These are phyloP conservation scores for Helotiales sp. DNA, from an alignment of 2,329 filamentous ascomycete species.

Conservation along the genomic window DNA sequence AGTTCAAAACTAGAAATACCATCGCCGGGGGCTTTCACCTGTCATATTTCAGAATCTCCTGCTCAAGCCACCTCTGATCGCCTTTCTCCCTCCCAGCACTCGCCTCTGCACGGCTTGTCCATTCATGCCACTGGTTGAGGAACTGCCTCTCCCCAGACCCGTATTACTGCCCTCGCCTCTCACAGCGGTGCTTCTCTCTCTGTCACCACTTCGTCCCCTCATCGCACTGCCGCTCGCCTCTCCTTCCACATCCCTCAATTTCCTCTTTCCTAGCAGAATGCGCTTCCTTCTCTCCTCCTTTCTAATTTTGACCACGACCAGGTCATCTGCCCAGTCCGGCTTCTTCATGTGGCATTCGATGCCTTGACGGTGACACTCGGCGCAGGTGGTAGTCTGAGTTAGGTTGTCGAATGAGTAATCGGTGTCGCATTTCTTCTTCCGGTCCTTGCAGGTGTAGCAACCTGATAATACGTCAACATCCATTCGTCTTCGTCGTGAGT, in stretches of 20 bases:
- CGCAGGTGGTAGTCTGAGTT: neutral
- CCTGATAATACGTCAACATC: neutral
- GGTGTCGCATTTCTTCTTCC: conserved; percentile 16
- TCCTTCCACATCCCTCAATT: neutral
- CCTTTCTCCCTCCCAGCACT: neutral
- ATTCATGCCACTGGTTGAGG: neutral
- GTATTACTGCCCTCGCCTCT: neutral
- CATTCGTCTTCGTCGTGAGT: neutral
- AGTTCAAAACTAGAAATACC: too few relatives aligned
- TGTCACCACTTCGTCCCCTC: neutral
- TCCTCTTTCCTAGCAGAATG: neutral
- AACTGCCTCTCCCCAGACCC: neutral
- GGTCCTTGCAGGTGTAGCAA: conserved; percentile 16
- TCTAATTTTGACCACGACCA: neutral
- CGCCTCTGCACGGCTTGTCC: neutral
- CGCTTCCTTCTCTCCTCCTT: neutral
- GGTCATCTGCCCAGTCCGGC: neutral
- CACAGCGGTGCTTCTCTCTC: neutral
- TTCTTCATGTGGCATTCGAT: neutral
- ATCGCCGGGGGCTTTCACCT: too few relatives aligned
- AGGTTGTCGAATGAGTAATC: neutral
- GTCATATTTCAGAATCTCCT: neutral
- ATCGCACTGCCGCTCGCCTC: neutral
- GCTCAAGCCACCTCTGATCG: neutral
- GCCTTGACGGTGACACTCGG: neutral